Conservation (phyloP, 257 asterid species). For the Haberlea rhodopensis region DNA sequence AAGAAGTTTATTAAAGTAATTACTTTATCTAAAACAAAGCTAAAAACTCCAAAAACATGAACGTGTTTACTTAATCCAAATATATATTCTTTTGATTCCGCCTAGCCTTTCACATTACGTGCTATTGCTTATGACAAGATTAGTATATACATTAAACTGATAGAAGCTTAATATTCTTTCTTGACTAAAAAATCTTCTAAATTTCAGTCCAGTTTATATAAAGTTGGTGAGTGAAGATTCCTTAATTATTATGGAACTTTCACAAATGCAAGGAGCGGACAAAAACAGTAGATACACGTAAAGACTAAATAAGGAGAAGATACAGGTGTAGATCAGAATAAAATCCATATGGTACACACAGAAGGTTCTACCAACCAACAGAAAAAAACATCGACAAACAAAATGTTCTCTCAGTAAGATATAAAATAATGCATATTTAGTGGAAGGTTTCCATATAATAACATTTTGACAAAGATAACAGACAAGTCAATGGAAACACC, state of each 20-base stretch:
- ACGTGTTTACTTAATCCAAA: too few relatives aligned
- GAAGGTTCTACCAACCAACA: slow-evolving; percentile 22
- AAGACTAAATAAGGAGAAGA: slow-evolving; percentile 16
- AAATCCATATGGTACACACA: slow-evolving; percentile 20
- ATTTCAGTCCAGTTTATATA: neutral
- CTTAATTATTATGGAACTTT: neutral
- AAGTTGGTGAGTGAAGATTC: slow-evolving; percentile 3
- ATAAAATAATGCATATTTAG: neutral
- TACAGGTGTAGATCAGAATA: neutral
- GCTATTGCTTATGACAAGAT: neutral
- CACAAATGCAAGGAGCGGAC: slow-evolving; percentile 2
- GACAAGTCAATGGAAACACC: neutral
- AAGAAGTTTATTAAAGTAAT: neutral
- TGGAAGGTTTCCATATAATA: neutral
- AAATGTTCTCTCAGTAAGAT: neutral
- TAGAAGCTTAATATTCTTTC: neutral
- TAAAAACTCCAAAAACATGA: neutral
- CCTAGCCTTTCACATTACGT: neutral
- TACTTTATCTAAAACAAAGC: too few relatives aligned
- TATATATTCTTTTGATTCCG: neutral
- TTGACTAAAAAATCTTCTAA: neutral
- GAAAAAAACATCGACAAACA: slow-evolving; percentile 10
- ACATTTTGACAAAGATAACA: neutral
- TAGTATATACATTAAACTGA: neutral
- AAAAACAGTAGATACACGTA: slow-evolving; percentile 11